Base-by-base conservation (phyloP, 768 basidiomycete genomes). In the Lactifluus echinatus region DNA sequence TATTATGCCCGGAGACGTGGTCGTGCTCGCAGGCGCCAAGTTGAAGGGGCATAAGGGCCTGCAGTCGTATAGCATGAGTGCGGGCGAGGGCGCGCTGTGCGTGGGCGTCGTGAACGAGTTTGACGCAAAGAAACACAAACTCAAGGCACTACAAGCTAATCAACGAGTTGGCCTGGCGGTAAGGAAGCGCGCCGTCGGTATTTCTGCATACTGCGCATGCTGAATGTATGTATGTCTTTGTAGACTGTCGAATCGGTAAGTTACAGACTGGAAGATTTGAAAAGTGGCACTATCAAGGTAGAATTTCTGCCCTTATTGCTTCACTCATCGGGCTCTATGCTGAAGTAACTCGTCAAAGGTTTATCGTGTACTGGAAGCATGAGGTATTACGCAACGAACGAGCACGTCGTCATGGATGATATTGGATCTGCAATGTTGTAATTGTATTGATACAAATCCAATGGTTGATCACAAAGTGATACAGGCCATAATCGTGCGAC, bases 181-280 rank as follows among this genome's bases (percentile, higher is more conserved):
- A 59, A 60, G 80, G 36, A 50, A n/a, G n/a, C 52, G 62, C 57
- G 40, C 49, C 42, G 39, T 23, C 55, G 43, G 47, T 45, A 55
- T 6, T 42, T 34, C 26, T 29, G 7, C 56, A 24, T 45, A 45
- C n/a, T n/a, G n/a, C n/a, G 42, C 10, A 57, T 28, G 24, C 33
- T 58, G 43, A 61, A 28, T 11, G 17, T 45, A 7, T 8, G 2
- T n/a, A 21, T 28, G n/a, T 23, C 33, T 39, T 37, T 45, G 34
- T 66, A 79, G 77, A 80, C 74, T 61, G 84, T 92, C 29, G 90
- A 92, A 66, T 76, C 75, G 49, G 84, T 81, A n/a, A 93, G 87
- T 65, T 95, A 93, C 73, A 79, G 89, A 54, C 71, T 93, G 69
- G 91, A 94, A 40, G 93, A 94, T 74, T 67, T 94, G 65, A 93